Conservation (phyloP, 2,329 filamentous ascomycete genomes). For the Pyrenochaeta sp. region DNA sequence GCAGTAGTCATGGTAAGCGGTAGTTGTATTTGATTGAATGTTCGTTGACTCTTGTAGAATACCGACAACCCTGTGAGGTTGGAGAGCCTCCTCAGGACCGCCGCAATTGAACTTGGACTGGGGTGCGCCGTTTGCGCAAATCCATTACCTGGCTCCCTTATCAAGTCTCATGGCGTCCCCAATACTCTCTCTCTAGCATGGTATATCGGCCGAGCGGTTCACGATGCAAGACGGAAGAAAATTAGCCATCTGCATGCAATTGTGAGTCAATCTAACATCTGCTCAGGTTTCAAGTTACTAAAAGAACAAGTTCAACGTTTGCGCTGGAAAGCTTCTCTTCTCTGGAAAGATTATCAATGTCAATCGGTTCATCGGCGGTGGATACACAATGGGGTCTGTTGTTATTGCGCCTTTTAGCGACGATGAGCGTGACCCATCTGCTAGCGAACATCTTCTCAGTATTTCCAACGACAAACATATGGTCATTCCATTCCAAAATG, state of each 20-base stretch:
- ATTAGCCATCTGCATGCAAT: background rate
- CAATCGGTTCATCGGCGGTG: constrained; percentile 1
- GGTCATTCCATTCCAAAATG: constrained; percentile 13
- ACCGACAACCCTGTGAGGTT: background rate
- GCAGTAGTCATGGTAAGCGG: constrained; percentile 4
- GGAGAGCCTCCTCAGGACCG: constrained; percentile 1
- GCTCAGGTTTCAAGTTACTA: background rate
- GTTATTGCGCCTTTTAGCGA: background rate
- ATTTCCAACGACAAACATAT: constrained; percentile 4
- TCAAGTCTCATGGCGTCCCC: constrained; percentile 3
- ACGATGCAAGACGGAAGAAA: background rate
- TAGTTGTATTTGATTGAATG: too few species aligned
- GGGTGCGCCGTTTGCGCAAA: constrained; percentile 4
- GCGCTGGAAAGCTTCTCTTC: constrained; percentile 5
- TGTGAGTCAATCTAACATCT: background rate
- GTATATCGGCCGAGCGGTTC: constrained; percentile 4
- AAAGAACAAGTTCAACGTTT: constrained; percentile 4
- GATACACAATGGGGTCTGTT: constrained; percentile 5
- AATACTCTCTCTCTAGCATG: constrained; percentile 9
- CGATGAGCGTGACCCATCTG: background rate
- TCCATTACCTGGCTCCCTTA: constrained; percentile 1
- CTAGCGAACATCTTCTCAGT: background rate
- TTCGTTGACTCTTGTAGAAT: too few species aligned
- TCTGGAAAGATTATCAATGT: constrained; percentile 13
- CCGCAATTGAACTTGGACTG: constrained; percentile 2